Base-by-base conservation (phyloP, 1,284 basidiomycete genomes). In the Sporisorium scitamineum region DNA sequence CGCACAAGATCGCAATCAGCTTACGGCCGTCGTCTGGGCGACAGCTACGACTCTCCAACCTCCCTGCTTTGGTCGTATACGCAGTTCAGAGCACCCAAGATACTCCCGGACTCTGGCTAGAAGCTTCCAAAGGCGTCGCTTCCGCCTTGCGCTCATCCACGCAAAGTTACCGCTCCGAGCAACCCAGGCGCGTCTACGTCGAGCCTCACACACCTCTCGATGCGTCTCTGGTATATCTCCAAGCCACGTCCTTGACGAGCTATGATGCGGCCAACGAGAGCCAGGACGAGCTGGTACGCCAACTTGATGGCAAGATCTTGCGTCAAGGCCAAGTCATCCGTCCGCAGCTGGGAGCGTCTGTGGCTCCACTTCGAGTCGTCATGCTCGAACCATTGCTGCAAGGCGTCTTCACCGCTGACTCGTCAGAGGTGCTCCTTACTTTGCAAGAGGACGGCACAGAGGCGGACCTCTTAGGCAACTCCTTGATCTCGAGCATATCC, bases 311-410 rank as follows among this genome's bases (percentile, higher is more conserved):
- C 5, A 62, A 56, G 18, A 61, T 84, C 50, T 34, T 80, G 20
- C 71, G 72, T 8, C 71, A 80, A 32, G 77, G 78, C 6, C 75
- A 76, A 8, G 3, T 62, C 2, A 18, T 80, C 13, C 59, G 61
- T 20, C 48, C 70, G 20, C 59, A 58, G 27, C 48, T 71, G 2
- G 57, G 51, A 18, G 22, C 52, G 14, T 22, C 34, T 0, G 53
- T 59, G 1, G 54, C 57, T 4, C 31, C 61, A 3, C 47, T 78
- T 44, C 71, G 63, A 26, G 70, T 78, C 27, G 59, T 80, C 22
- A 79, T 82, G 78, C 67, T 70, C 16, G 82, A 84, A 53, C 82
- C 83, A 7, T 57, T 83, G 24, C 70, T 79, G 3, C 83, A 84
- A 54, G 83, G 78, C 24, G 44, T 73, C 42, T 78, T 82, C 24